Conservation (phyloP, 1,284 basidiomycete species). For the Ceratobasidium sp. region DNA sequence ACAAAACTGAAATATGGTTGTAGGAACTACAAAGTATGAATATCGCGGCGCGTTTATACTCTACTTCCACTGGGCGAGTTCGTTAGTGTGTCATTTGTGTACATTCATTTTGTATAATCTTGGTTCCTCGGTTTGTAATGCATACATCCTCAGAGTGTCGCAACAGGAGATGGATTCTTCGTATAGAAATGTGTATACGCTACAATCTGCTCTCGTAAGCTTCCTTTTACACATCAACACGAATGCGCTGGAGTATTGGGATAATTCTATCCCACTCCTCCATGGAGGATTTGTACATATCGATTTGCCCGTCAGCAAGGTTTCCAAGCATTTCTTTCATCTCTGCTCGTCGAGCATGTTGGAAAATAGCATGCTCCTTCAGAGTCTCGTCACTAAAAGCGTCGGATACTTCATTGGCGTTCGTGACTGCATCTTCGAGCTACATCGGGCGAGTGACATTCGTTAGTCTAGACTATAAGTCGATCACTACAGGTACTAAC, state of each 20-base stretch:
- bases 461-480: slow-evolving; percentile 1
- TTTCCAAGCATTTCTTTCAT: slow-evolving; percentile 94
- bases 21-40: slow-evolving; percentile 94
- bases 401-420: slow-evolving; percentile 94
- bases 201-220: background rate
- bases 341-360: slow-evolving; percentile 90
- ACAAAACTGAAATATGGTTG: slow-evolving; percentile 29
- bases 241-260: slow-evolving; percentile 87
- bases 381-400: slow-evolving; percentile 96
- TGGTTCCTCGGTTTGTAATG: slow-evolving; percentile 37
- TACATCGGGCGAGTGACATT: slow-evolving; percentile 57
- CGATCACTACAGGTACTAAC: slow-evolving; percentile 62
- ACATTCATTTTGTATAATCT: slow-evolving; percentile 9
- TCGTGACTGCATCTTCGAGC: slow-evolving; percentile 96
- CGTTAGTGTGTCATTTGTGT: slow-evolving; percentile 13
- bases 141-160: background rate
- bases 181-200: background rate
- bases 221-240: slow-evolving; percentile 77
- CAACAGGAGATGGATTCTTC: background rate
- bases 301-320: slow-evolving; percentile 94
- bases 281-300: slow-evolving; percentile 88
- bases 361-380: slow-evolving; percentile 91
- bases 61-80: slow-evolving; percentile 80
- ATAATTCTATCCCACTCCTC: slow-evolving; percentile 95
- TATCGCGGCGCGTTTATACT: slow-evolving; percentile 86